Evolutionary conservation across 352 stramenopile species (phyloP), one percentile per base, ranked within the genome.

Genomic region (Thraustotheca clavata): DNA sequence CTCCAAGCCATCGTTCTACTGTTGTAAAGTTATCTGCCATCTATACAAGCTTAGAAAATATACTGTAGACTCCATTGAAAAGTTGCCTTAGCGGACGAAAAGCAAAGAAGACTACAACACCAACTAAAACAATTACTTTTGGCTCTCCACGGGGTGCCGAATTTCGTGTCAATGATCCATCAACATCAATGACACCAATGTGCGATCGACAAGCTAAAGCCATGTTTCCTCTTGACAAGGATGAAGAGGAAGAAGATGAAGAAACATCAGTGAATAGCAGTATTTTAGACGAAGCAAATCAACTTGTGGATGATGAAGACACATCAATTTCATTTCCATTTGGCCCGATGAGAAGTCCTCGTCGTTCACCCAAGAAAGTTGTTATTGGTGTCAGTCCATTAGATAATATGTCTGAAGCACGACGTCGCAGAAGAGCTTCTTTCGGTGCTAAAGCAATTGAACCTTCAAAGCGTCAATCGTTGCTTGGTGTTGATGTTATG

Each of bases 151-250:
- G 89, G 62, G 80, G 80, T 33, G 79, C 82, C 4, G 80, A 94
- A 61, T 94, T 92, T 70, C 87, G 89, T 27, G 65, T 79, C 34
- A 82, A 80, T 1, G 90, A 81, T 0, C 85, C 85, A 14, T 89
- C 83, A 8, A 92, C 80, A n/a, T 91, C 83, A 1, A 92, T 94
- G 83, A 94, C 85, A 4, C 85, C 83, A 0, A 88, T 94, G 82
- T 69, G 65, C 7, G 74, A 77, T 9, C 76, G 76, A 47, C 75
- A 84, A 29, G 80, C 83, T 12, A 73, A 67, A 20, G 72, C 68
- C 12, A 80, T 88, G 68, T 94, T 87, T 61, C 83, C 83, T 0
- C 68, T 88, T 29, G 76, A 89, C 7, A 73, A 74, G 18, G 27
- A 31, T 12, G 39, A 68, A 20, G 73, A 83, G 4, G 74, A 77